phyloP scores from a whole-genome alignment of 1,284 basidiomycete genomes.

The Peniophora sp. region DNA sequence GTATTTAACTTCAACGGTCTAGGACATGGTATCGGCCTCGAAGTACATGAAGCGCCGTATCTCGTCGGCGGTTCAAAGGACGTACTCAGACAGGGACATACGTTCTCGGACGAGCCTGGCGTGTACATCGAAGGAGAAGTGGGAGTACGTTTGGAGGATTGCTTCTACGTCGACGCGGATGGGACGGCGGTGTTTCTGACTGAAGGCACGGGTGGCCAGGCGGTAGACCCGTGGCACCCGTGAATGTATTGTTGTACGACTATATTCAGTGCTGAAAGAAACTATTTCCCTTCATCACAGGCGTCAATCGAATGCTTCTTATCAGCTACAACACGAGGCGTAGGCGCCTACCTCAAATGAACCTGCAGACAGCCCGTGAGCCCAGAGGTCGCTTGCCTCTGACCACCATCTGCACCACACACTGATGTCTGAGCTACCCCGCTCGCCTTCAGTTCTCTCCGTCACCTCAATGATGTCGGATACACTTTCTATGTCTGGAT shows the following conservation, averaged over 20 bases:
- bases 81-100: constrained; percentile 54
- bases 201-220: constrained; percentile 51
- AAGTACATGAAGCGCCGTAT: constrained; percentile 79
- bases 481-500: too few relatives aligned
- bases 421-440: too few relatives aligned
- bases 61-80: constrained; percentile 60
- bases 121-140: constrained; percentile 72
- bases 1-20: neutral
- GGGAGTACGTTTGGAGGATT: constrained; percentile 78
- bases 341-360: too few relatives aligned
- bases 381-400: too few relatives aligned
- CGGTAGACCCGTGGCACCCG: constrained; percentile 42
- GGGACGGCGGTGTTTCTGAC: constrained; percentile 55
- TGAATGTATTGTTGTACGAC: constrained; percentile 22
- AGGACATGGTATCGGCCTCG: constrained; percentile 66
- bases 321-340: too few relatives aligned
- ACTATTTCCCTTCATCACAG: too few relatives aligned
- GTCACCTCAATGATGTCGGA: too few relatives aligned
- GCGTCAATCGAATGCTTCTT: too few relatives aligned
- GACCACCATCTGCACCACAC: too few relatives aligned
- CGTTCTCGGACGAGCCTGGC: constrained; percentile 81
- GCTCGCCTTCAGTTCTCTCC: too few relatives aligned
- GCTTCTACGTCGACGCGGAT: constrained; percentile 58
- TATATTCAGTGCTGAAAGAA: too few relatives aligned
- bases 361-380: too few relatives aligned